Evolutionary conservation across 108 stramenopile genomes (phyloP).

Genomic region (Cylindrotheca fusiformis): DNA sequence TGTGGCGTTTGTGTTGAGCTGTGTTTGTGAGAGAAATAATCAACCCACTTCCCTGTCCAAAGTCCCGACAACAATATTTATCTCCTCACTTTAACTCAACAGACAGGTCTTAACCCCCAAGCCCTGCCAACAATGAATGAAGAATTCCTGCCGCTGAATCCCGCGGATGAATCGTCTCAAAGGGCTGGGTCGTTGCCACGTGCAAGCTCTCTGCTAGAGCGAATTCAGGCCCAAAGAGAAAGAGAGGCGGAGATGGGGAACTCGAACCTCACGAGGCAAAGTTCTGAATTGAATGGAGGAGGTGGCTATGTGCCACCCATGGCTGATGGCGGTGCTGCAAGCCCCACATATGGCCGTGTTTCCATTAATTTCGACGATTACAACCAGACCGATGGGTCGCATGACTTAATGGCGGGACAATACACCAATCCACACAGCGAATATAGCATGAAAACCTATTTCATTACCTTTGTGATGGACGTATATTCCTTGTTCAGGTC

Average conservation of each 20-base stretch:
- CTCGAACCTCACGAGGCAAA: neutral
- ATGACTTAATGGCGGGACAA: neutral
- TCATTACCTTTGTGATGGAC: constrained; percentile 36
- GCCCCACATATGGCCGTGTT: neutral
- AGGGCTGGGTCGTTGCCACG: no score
- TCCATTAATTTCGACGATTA: neutral
- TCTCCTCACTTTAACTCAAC: no score
- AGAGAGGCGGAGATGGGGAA: constrained; percentile 15
- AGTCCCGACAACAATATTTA: no score
- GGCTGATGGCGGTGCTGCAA: neutral
- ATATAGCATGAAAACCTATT: constrained; percentile 39
- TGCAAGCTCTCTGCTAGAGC: constrained; percentile 30
- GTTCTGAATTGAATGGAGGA: neutral
- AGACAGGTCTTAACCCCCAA: no score
- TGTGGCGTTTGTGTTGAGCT: no score
- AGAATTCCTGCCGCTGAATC: no score
- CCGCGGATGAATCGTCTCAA: no score
- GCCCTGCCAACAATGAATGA: no score
- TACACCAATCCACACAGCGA: neutral
- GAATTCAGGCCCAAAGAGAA: constrained; percentile 39
- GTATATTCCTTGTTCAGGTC: constrained; percentile 22
- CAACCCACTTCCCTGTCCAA: no score
- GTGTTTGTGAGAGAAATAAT: no score
- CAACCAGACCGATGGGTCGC: neutral
- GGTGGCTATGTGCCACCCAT: neutral